Evolutionary conservation across 2,329 filamentous ascomycete species (phyloP).

Genomic region (Colletotrichum liaoningense): DNA sequence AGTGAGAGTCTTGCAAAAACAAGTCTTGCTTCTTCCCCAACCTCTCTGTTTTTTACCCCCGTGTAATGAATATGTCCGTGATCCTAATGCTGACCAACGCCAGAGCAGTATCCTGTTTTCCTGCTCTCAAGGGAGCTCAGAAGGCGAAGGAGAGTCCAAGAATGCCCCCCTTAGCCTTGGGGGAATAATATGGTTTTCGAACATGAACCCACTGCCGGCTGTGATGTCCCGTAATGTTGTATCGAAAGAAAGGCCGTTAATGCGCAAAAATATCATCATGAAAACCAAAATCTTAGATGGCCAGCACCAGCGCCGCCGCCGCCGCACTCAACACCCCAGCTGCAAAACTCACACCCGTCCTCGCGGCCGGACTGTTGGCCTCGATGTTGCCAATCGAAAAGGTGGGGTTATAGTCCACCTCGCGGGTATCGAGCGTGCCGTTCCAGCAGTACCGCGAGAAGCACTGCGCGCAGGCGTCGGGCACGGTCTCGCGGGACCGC

Average conservation of each 20-base stretch:
- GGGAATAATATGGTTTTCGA: too few species aligned
- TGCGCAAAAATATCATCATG: not conserved
- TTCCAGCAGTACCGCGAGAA: constrained; percentile 94
- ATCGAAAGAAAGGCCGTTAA: not conserved
- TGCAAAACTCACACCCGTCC: not conserved
- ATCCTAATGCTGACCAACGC: not conserved
- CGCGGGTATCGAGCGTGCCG: constrained; percentile 64
- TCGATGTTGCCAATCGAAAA: constrained; percentile 42
- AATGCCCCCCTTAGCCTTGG: too few species aligned
- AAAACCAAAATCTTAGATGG: not conserved
- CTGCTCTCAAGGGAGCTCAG: not conserved
- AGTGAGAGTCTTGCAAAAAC: too few species aligned
- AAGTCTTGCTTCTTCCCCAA: not conserved
- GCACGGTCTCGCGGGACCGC: constrained; percentile 76
- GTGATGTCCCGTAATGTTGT: too few species aligned
- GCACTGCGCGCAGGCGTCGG: constrained; percentile 79
- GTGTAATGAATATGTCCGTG: not conserved
- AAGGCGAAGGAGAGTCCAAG: not conserved
- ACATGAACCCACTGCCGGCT: too few species aligned
- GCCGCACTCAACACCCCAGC: constrained; percentile 19
- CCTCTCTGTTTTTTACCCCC: not conserved
- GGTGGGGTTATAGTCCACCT: constrained; percentile 44
- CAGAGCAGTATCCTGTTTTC: not conserved
- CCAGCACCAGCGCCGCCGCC: not conserved
- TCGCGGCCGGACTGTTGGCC: constrained; percentile 28